Evolutionary conservation across 1,139 yeast genomes (phyloP).

Genomic region (Hyphopichia pseudoburtonii): DNA sequence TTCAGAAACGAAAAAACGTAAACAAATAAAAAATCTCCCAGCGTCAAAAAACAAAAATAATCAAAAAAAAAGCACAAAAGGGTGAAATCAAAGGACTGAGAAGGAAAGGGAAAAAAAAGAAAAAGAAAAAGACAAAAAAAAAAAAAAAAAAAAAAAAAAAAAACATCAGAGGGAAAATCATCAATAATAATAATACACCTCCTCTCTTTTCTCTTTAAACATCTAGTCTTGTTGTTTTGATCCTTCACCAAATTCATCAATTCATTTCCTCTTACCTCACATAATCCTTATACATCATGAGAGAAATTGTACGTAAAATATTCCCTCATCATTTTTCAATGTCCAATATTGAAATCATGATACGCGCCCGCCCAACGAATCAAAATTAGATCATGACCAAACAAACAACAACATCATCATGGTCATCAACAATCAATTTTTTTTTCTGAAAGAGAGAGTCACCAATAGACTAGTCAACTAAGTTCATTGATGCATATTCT

Average conservation of each 20-base stretch:
- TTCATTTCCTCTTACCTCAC: neutral
- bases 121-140: neutral
- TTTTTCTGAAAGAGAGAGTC: no score
- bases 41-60: neutral
- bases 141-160: slow-evolving; percentile 1
- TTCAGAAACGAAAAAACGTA: neutral
- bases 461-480: no score
- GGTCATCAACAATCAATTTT: no score
- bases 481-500: no score
- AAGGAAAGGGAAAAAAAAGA: neutral
- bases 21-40: neutral
- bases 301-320: slow-evolving; percentile 59
- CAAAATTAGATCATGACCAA: no score
- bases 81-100: neutral
- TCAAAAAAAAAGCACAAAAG: neutral
- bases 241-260: no score
- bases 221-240: no score
- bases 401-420: no score
- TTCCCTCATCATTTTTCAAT: neutral
- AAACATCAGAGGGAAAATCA: neutral
- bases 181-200: no score
- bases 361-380: neutral
- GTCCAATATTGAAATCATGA: neutral
- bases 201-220: no score
- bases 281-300: slow-evolving; percentile 31